Evolutionary conservation across 768 basidiomycete genomes (phyloP).

Genomic region (Boletus fagicola): DNA sequence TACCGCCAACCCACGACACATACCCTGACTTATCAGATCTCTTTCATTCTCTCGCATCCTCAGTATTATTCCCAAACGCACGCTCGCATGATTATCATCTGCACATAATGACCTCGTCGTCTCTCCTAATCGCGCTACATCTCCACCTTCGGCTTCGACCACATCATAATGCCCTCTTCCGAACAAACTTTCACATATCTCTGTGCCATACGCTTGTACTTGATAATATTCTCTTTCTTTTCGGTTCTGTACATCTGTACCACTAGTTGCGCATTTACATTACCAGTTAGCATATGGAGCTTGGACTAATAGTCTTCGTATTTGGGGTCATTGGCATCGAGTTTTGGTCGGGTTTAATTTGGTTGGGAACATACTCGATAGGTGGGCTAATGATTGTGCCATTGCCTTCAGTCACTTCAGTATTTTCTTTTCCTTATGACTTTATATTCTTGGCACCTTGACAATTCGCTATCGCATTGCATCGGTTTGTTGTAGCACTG

Average conservation of each 20-base stretch:
- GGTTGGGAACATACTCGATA: conserved; percentile 30
- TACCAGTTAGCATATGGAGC: conserved; percentile 33
- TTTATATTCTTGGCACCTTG: conserved; percentile 31
- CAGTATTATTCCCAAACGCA: conserved; percentile 25
- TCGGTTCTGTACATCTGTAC: conserved; percentile 34
- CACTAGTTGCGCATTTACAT: conserved; percentile 35
- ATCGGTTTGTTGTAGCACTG: conserved; percentile 33
- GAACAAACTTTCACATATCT: conserved; percentile 22
- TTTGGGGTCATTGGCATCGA: conserved; percentile 29
- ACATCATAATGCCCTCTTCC: conserved; percentile 16
- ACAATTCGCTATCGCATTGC: conserved; percentile 28
- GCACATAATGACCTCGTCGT: conserved; percentile 32
- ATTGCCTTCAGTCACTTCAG: conserved; percentile 12
- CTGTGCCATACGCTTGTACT: conserved; percentile 37
- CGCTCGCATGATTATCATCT: conserved; percentile 27
- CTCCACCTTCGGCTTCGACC: conserved; percentile 16
- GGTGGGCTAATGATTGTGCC: conserved; percentile 33
- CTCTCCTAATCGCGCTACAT: conserved; percentile 32
- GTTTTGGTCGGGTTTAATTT: conserved; percentile 30
- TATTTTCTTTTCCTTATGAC: conserved; percentile 25
- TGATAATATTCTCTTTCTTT: conserved; percentile 28
- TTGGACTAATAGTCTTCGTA: conserved; percentile 33
- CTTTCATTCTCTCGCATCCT: conserved; percentile 20
- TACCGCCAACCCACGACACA: conserved; percentile 33
- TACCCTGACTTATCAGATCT: conserved; percentile 37